Conservation (phyloP, 2,329 filamentous ascomycete species). For the Onygenales sp. region DNA sequence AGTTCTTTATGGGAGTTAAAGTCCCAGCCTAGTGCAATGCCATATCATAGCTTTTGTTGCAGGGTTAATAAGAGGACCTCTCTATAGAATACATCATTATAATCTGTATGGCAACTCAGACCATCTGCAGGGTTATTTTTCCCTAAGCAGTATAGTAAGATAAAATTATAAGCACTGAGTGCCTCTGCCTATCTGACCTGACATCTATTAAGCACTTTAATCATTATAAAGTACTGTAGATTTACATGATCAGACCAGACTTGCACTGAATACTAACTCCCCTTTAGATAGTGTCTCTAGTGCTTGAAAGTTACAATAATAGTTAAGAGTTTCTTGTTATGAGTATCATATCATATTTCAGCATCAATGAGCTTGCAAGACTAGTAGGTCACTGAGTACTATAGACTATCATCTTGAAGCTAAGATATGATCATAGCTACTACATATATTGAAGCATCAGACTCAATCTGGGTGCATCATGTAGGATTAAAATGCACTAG, state of each 20-base stretch:
- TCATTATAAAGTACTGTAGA: slow-evolving; percentile 18
- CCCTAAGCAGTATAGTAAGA: not conserved
- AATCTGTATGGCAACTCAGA: not conserved
- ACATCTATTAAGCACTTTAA: slow-evolving; percentile 3
- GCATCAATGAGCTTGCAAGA: slow-evolving; percentile 13
- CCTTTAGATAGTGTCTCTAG: slow-evolving; percentile 15
- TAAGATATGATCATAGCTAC: slow-evolving; percentile 12
- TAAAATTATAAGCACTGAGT: slow-evolving; percentile 5
- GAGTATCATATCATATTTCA: slow-evolving; percentile 20
- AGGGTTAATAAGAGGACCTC: not conserved
- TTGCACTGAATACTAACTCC: slow-evolving; percentile 6
- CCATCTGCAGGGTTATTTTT: not conserved
- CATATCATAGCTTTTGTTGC: not conserved
- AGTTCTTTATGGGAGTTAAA: not conserved
- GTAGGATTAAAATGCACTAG: slow-evolving; percentile 14
- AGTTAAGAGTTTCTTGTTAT: slow-evolving; percentile 23
- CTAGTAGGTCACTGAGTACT: slow-evolving; percentile 16
- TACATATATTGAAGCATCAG: slow-evolving; percentile 14
- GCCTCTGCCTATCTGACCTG: slow-evolving; percentile 4
- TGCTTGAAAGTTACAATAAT: slow-evolving; percentile 18
- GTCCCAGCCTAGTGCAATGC: not conserved
- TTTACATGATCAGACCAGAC: slow-evolving; percentile 20
- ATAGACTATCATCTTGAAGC: slow-evolving; percentile 9
- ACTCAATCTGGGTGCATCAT: slow-evolving; percentile 13
- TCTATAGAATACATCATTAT: not conserved